Conservation (phyloP, 305 asterid genomes). For the Ajuga reptans region DNA sequence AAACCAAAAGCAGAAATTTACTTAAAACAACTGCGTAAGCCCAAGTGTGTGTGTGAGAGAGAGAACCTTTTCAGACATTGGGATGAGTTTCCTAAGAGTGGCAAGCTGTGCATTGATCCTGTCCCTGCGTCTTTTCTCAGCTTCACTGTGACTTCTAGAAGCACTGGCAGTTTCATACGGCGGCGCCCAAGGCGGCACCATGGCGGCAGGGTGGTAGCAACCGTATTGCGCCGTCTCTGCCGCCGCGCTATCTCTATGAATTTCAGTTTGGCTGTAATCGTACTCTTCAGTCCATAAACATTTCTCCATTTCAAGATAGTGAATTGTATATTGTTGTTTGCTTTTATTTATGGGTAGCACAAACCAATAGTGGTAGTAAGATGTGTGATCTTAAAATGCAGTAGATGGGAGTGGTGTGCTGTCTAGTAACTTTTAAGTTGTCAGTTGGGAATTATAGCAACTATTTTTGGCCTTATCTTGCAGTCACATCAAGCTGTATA, state of each 20-base stretch:
- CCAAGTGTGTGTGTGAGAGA: neutral
- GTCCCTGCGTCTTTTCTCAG: slow-evolving; percentile 87
- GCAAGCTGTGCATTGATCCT: slow-evolving; percentile 83
- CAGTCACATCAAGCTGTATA: slow-evolving; percentile 33
- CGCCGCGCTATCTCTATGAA: neutral
- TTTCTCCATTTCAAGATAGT: slow-evolving; percentile 40
- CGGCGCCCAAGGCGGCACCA: slow-evolving; percentile 23
- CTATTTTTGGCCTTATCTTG: slow-evolving; percentile 46
- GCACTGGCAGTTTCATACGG: slow-evolving; percentile 33
- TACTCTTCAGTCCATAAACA: slow-evolving; percentile 26
- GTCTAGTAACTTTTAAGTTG: slow-evolving; percentile 32
- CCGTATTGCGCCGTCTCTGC: slow-evolving; percentile 26
- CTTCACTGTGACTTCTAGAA: slow-evolving; percentile 82
- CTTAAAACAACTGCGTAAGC: too few species aligned
- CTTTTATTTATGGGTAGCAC: slow-evolving; percentile 21
- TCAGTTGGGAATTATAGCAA: slow-evolving; percentile 36
- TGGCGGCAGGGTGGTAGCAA: slow-evolving; percentile 19
- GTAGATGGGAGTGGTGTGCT: slow-evolving; percentile 20
- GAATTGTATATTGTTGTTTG: neutral
- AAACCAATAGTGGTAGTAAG: slow-evolving; percentile 1
- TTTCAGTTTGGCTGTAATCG: neutral
- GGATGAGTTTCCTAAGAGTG: slow-evolving; percentile 69
- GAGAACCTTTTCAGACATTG: slow-evolving; percentile 74
- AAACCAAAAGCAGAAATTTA: too few species aligned
- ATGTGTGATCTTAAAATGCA: slow-evolving; percentile 20